These are phyloP conservation scores for Bothriochloa decipiens DNA, from an alignment of 176 grass and related monocot species.

Conservation along the genomic window DNA sequence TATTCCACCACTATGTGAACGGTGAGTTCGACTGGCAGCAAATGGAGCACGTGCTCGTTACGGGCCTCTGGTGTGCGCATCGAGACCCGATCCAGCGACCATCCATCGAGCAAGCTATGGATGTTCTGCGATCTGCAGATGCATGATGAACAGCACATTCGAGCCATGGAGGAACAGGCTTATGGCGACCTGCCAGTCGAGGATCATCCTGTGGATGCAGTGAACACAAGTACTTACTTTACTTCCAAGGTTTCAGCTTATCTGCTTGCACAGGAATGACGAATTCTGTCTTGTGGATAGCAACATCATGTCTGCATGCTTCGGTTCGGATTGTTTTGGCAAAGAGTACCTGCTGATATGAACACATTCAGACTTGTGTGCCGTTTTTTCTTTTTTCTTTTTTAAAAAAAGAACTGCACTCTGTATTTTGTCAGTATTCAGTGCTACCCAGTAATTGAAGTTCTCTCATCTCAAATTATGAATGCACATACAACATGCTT, in stretches of 20 bases:
- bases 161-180: not conserved
- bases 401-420: too few species aligned
- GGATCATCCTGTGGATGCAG: not conserved
- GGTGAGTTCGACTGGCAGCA: too few species aligned
- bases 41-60: not conserved
- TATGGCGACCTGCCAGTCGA: not conserved
- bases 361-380: too few species aligned
- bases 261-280: slow-evolving; percentile 1
- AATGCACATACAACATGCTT: too few species aligned
- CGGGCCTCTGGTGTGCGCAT: not conserved
- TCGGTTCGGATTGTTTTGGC: not conserved
- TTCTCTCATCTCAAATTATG: too few species aligned
- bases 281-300: not conserved
- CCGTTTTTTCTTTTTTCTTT: too few species aligned
- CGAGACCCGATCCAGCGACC: not conserved
- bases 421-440: too few species aligned
- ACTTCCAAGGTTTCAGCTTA: slow-evolving; percentile 5
- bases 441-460: too few species aligned
- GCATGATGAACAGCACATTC: not conserved
- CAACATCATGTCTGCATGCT: not conserved
- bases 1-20: too few species aligned
- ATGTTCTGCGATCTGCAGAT: not conserved
- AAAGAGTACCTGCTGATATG: too few species aligned
- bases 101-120: not conserved
- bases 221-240: not conserved